Evolutionary conservation across 306 rosid species (phyloP), one percentile per base, ranked within the genome.

Genomic region (Lathyrus aphaca): DNA sequence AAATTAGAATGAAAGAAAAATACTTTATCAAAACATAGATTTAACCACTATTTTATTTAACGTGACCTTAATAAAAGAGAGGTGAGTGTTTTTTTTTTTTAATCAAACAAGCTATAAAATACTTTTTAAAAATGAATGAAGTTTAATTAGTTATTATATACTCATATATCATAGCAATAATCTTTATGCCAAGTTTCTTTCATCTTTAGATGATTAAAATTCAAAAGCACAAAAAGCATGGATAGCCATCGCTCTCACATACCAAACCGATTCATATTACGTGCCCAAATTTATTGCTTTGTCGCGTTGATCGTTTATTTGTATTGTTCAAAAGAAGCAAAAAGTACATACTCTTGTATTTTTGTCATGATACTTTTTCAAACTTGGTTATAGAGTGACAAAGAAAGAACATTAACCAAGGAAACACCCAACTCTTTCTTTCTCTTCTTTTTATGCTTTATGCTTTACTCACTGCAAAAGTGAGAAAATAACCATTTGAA

Each of bases 361-460:
- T 78, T 72, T 81, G 73, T 64, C 32, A 69, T 65, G 71, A 18
- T 35, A 49, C 81, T 67, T 77, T 74, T 74, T 69, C 59, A 77
- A 79, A 70, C 60, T 71, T 42, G 0, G 66, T 66, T 58, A 46
- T 55, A 15, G 74, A 74, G 69, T 68, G 85, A 77, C 75, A 81
- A 66, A 71, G 88, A 80, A 77, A 80, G 83, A 72, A 68, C 79
- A 80, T 56, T 64, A 77, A 58, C 68, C 83, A 61, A 74, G 79
- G 81, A 74, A 74, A 77, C 82, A 55, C 59, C 60, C 74, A 71
- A 30, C 60, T 66, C 82, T 74, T 75, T 74, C 74, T 42, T 77
- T 78, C 79, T 74, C 83, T 84, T 78, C 85, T 81, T 84, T 80
- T 84, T 10, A 78, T 77, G 85, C 74, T 77, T 45, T 50, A 78